Evolutionary conservation across 2,329 filamentous ascomycete genomes (phyloP).

Genomic region (Clarireedia monteithiana): DNA sequence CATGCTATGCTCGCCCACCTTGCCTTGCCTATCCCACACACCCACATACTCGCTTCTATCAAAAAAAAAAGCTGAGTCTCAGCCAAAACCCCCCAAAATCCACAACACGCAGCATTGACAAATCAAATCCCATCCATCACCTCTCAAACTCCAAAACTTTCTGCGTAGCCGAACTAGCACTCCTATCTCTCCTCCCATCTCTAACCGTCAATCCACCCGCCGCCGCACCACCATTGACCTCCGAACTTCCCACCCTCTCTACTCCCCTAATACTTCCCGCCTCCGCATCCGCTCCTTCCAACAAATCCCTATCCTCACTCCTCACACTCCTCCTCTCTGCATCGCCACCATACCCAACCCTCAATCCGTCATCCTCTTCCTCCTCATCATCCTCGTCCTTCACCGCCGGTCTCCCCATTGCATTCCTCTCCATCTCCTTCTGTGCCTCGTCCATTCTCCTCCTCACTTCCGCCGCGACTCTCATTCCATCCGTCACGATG

Average conservation of each 20-base stretch:
- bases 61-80: not conserved
- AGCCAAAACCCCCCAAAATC: not conserved
- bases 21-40: not conserved
- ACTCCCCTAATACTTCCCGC: conserved; percentile 39
- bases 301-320: conserved; percentile 60
- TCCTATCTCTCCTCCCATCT: conserved; percentile 19
- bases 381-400: conserved; percentile 60
- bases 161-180: conserved; percentile 29
- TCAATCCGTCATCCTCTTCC: conserved; percentile 46
- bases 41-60: not conserved
- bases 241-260: conserved; percentile 18
- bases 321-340: conserved; percentile 56
- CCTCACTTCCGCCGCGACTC: conserved; percentile 85
- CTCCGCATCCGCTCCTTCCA: conserved; percentile 68
- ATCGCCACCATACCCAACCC: conserved; percentile 47
- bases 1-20: too few species aligned
- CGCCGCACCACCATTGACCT: conserved; percentile 14
- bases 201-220: conserved; percentile 1
- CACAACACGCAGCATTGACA: not conserved
- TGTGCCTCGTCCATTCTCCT: conserved; percentile 94
- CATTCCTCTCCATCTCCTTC: conserved; percentile 79
- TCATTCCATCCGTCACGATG: conserved; percentile 95
- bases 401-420: conserved; percentile 57
- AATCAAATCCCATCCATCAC: conserved; percentile 8
- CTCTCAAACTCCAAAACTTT: conserved; percentile 41